Evolutionary conservation across 805 yeast species (phyloP).

Genomic region (Ogataea populi-albae): DNA sequence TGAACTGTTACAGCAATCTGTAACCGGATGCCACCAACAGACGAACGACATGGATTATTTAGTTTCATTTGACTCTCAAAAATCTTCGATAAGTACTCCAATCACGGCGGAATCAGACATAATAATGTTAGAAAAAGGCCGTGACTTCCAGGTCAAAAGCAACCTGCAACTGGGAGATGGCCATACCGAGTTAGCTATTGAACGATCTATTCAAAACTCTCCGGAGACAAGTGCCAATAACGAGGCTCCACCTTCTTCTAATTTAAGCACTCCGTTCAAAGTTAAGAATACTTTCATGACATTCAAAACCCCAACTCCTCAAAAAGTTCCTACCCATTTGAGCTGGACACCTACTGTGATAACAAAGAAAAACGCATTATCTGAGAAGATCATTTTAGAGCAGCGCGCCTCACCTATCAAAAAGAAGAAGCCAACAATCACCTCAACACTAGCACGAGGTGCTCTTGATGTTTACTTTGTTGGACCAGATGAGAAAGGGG

Average conservation of each 20-base stretch:
- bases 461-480: constrained; percentile 78
- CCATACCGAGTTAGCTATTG: too few relatives aligned
- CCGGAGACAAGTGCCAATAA: neutral
- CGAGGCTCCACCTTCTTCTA: constrained; percentile 11
- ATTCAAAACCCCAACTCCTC: constrained; percentile 30
- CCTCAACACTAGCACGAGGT: constrained; percentile 83
- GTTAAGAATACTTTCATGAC: constrained; percentile 22
- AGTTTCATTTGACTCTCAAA: neutral
- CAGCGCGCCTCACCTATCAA: constrained; percentile 47
- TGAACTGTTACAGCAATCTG: constrained; percentile 1
- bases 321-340: constrained; percentile 27
- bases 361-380: constrained; percentile 29
- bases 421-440: constrained; percentile 47
- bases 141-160: too few relatives aligned
- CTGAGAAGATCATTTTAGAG: constrained; percentile 30
- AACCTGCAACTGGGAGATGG: too few relatives aligned
- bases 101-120: too few relatives aligned
- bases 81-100: too few relatives aligned
- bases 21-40: too few relatives aligned
- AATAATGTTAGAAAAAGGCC: constrained; percentile 2
- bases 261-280: constrained; percentile 28
- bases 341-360: constrained; percentile 36
- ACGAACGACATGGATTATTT: neutral
- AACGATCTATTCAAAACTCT: too few relatives aligned
- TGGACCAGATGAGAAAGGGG: constrained; percentile 72